These are phyloP conservation scores for Vinca minor DNA, from an alignment of 257 asterid genomes.

Conservation along the genomic window DNA sequence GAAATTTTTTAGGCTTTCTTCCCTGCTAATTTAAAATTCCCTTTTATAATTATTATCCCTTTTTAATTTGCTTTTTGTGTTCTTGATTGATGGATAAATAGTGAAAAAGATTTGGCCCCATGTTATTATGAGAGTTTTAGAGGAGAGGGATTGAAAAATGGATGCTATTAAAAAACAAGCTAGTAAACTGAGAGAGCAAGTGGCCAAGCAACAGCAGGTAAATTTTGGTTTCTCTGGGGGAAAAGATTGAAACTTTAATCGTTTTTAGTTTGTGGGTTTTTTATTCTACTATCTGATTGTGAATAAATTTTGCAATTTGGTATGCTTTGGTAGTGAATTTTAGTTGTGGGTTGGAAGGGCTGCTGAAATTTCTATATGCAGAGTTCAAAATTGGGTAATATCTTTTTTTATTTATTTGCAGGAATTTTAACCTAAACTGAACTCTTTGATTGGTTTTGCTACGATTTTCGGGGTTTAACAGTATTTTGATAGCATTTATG, in stretches of 20 bases:
- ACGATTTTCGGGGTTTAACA: too few species aligned
- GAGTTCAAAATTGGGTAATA: neutral
- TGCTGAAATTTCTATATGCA: neutral
- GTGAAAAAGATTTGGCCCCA: neutral
- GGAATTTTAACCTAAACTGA: neutral
- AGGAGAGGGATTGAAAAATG: constrained; percentile 30
- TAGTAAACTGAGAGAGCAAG: constrained; percentile 82
- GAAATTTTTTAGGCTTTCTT: neutral
- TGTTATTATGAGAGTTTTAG: neutral
- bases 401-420: neutral
- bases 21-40: neutral
- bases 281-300: neutral
- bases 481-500: constrained; percentile 3
- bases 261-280: neutral
- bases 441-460: neutral
- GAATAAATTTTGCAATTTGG: neutral
- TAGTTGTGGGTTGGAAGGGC: neutral
- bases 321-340: neutral
- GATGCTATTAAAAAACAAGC: constrained; percentile 97
- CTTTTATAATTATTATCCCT: neutral
- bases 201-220: constrained; percentile 95
- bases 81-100: neutral
- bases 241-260: neutral
- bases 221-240: neutral
- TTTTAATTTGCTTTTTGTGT: neutral